Conservation (phyloP, 345 rosid genomes). For the Aethionema arabicum region DNA sequence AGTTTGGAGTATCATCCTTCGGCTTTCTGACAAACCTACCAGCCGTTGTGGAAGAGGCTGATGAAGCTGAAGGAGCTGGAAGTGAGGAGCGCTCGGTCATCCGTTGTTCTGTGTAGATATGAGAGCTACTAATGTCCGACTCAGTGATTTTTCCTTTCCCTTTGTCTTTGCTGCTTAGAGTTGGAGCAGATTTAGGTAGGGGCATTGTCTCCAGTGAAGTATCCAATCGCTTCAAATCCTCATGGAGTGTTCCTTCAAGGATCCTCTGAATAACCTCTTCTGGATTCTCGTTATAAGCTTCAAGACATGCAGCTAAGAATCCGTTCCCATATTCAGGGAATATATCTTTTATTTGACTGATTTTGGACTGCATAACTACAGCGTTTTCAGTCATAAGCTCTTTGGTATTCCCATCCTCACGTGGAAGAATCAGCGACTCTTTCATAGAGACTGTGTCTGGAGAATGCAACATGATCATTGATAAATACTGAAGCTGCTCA, state of each 20-base stretch:
- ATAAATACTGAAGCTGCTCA: conserved; percentile 79
- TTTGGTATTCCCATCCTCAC: conserved; percentile 33
- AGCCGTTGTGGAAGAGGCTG: conserved; percentile 49
- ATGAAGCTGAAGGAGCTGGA: conserved; percentile 36
- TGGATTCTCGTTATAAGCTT: conserved; percentile 83
- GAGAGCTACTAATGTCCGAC: conserved; percentile 32
- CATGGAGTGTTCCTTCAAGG: conserved; percentile 86
- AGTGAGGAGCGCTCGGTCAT: conserved; percentile 37
- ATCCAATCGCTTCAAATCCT: conserved; percentile 65
- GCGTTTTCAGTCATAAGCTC: conserved; percentile 63
- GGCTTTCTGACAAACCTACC: conserved; percentile 87
- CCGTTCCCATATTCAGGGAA: conserved; percentile 90
- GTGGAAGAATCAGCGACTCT: conserved; percentile 40
- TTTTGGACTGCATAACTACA: conserved; percentile 73
- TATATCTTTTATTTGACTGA: conserved; percentile 87
- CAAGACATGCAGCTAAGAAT: conserved; percentile 79
- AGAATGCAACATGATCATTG: conserved; percentile 54
- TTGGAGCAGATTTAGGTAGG: conserved; percentile 46
- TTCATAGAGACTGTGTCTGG: conserved; percentile 27
- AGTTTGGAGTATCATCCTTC: conserved; percentile 46
- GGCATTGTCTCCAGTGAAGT: conserved; percentile 63
- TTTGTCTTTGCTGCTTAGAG: conserved; percentile 56
- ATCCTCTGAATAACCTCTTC: conserved; percentile 96
- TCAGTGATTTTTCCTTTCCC: conserved; percentile 80
- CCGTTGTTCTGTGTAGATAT: conserved; percentile 32